Percentiles rank a stretch among this genome's conserved stretches.
Conservation (phyloP, 208 protist genomes). For the Trichomonas tenax region DNA sequence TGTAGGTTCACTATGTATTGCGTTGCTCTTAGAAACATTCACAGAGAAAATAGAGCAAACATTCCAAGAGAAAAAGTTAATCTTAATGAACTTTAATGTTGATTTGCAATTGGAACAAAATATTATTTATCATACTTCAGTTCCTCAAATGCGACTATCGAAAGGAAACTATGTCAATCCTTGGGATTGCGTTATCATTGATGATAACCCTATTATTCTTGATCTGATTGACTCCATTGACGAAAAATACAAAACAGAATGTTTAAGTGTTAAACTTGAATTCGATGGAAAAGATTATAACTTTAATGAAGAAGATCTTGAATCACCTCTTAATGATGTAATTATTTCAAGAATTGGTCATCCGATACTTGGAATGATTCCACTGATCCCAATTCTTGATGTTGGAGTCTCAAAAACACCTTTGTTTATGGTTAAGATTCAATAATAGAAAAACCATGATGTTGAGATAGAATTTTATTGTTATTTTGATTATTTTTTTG, state of each 20-base stretch:
- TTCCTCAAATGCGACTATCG: background rate
- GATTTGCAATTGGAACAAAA: background rate
- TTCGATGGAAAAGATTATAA: background rate
- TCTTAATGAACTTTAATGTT: background rate
- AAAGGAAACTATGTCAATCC: background rate
- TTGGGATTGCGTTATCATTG: background rate
- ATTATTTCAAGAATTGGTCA: background rate
- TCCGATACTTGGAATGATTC: background rate
- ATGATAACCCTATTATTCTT: background rate
- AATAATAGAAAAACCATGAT: too few relatives aligned
- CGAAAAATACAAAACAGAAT: background rate
- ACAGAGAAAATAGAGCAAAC: background rate
- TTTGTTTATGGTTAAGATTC: background rate
- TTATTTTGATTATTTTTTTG: too few relatives aligned
- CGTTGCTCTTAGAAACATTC: background rate
- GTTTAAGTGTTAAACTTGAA: background rate
- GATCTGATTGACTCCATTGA: background rate
- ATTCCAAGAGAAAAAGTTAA: background rate
- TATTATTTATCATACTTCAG: background rate
- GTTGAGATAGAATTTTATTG: too few relatives aligned
- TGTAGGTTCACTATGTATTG: background rate
- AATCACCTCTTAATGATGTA: background rate
- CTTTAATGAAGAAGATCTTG: background rate
- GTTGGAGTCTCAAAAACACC: background rate
- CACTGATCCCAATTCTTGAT: background rate